Evolutionary conservation across 768 basidiomycete genomes (phyloP).

Genomic region (Trametes villosa): DNA sequence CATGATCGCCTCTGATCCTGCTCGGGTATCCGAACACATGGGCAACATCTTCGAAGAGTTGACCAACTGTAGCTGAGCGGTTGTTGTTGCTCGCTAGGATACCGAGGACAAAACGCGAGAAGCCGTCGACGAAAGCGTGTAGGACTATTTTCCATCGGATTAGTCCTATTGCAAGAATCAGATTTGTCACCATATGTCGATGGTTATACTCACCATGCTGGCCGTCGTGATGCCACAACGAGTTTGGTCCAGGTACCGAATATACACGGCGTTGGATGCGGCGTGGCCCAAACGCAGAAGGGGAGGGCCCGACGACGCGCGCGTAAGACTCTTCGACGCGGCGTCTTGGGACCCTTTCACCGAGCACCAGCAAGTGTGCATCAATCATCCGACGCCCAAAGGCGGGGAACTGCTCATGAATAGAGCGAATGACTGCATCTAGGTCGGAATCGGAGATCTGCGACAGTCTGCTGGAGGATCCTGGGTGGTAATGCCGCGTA

Average conservation of each 20-base stretch:
- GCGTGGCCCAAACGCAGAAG: constrained; percentile 29
- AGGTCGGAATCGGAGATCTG: constrained; percentile 32
- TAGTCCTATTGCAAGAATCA: constrained; percentile 30
- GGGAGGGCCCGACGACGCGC: constrained; percentile 28
- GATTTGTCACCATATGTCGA: neutral
- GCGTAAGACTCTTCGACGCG: constrained; percentile 29
- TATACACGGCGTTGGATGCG: constrained; percentile 36
- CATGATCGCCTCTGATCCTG: constrained; percentile 42
- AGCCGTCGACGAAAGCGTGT: constrained; percentile 49
- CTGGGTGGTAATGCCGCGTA: neutral
- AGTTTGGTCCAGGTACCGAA: constrained; percentile 40
- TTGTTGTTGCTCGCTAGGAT: constrained; percentile 47
- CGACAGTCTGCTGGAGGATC: neutral
- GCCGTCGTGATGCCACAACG: constrained; percentile 45
- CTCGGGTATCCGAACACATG: constrained; percentile 36
- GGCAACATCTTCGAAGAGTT: constrained; percentile 36
- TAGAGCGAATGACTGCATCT: constrained; percentile 24
- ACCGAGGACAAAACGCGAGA: constrained; percentile 41
- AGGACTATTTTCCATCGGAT: constrained; percentile 43
- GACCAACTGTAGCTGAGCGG: constrained; percentile 41
- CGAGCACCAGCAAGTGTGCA: constrained; percentile 28
- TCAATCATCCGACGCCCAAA: constrained; percentile 29
- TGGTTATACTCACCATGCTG: constrained; percentile 37
- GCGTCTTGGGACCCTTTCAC: constrained; percentile 27
- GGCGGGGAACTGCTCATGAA: constrained; percentile 31